A percentile compares a stretch with the other conserved stretches of the same genome.
Evolutionary conservation across 345 rosid species (phyloP).

Genomic region (Draba incana): DNA sequence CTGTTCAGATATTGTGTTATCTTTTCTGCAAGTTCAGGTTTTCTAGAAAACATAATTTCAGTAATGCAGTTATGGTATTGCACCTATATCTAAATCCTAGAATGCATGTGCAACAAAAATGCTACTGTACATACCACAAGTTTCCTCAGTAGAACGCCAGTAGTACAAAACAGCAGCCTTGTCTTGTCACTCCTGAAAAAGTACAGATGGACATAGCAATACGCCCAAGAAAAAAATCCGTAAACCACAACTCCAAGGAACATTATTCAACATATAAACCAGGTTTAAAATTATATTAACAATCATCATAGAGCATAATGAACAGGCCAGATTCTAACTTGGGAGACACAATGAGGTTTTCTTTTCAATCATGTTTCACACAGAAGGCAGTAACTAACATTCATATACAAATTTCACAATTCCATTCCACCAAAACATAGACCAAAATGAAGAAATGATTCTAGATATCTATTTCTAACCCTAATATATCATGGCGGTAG

Average conservation of each 20-base stretch:
- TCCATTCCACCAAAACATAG: neutral
- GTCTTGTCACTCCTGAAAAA: conserved; percentile 81
- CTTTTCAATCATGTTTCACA: too few species aligned
- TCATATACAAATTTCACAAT: neutral
- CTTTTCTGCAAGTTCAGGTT: conserved; percentile 9
- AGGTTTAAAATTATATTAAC: neutral
- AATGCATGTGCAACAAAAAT: conserved; percentile 10
- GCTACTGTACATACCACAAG: conserved; percentile 57
- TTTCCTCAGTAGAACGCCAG: conserved; percentile 89
- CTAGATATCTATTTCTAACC: neutral
- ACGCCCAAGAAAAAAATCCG: conserved; percentile 11
- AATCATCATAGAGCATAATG: conserved; percentile 17
- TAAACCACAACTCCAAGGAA: conserved; percentile 17
- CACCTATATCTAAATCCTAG: conserved; percentile 2
- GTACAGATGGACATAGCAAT: conserved; percentile 18
- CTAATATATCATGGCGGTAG: conserved; percentile 12
- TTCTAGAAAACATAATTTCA: conserved; percentile 9
- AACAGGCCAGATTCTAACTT: neutral
- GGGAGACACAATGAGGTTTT: neutral
- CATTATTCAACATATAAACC: neutral
- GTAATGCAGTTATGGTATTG: conserved; percentile 13
- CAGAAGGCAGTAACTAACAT: neutral
- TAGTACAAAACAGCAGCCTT: conserved; percentile 90
- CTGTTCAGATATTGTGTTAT: neutral
- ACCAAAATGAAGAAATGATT: neutral